A percentile compares a stretch with the other conserved stretches of the same genome.
Evolutionary conservation across 2,329 filamentous ascomycete genomes (phyloP).

Genomic region (Fusarium sp.): DNA sequence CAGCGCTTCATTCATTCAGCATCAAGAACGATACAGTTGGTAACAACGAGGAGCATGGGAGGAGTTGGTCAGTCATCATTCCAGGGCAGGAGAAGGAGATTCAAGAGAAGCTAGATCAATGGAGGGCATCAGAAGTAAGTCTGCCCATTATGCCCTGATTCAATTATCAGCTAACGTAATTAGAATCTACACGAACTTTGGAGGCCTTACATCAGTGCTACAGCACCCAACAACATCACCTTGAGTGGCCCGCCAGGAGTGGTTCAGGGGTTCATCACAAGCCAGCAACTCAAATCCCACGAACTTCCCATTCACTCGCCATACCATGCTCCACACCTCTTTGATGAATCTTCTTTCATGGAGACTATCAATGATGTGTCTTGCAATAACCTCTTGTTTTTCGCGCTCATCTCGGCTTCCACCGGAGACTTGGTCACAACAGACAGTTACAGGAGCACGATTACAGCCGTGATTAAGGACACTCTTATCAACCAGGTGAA

Average conservation of each 20-base stretch:
- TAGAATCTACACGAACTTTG: constrained; percentile 19
- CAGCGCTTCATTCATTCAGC: constrained; percentile 34
- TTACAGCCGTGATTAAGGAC: constrained; percentile 12
- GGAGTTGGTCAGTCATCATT: constrained; percentile 33
- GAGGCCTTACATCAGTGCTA: constrained; percentile 42
- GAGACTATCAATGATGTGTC: not conserved
- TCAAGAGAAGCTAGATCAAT: constrained; percentile 14
- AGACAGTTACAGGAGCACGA: not conserved
- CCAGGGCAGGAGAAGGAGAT: constrained; percentile 16
- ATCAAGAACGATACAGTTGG: constrained; percentile 22
- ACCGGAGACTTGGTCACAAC: constrained; percentile 4
- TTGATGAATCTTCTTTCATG: constrained; percentile 8
- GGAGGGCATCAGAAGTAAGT: constrained; percentile 16
- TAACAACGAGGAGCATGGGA: constrained; percentile 1
- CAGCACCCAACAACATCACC: constrained; percentile 33
- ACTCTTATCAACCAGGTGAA: constrained; percentile 20
- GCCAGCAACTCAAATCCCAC: constrained; percentile 21
- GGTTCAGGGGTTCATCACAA: constrained; percentile 27
- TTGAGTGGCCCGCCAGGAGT: constrained; percentile 41
- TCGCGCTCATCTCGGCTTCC: constrained; percentile 5
- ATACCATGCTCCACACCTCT: constrained; percentile 41
- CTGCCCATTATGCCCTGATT: too few species aligned
- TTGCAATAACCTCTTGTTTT: not conserved
- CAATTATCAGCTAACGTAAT: not conserved
- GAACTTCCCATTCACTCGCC: constrained; percentile 38